Evolutionary conservation across 495 filamentous ascomycete genomes (phyloP).

Genomic region (Aeminium ludgeri): DNA sequence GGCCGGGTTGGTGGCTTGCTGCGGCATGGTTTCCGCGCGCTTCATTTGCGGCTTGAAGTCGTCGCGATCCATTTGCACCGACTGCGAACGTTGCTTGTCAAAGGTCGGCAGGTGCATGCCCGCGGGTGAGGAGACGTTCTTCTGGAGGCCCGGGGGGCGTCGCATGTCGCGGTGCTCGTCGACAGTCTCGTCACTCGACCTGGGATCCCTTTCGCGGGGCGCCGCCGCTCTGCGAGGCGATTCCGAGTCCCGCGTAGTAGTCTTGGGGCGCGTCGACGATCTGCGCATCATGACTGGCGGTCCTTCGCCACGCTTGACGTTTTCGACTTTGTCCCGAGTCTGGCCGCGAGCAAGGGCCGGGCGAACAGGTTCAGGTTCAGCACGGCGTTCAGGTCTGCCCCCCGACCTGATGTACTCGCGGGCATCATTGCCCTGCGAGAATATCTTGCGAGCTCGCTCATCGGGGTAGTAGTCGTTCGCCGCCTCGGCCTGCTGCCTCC

Average conservation of each 20-base stretch:
- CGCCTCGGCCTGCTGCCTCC: conserved; percentile 2
- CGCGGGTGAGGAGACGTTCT: conserved; percentile 7
- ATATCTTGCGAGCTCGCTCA: conserved; percentile 8
- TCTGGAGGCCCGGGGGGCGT: conserved; percentile 2
- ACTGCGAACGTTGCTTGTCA: conserved; percentile 12
- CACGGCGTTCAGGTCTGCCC: neutral
- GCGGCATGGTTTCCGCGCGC: conserved; percentile 13
- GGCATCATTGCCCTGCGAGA: conserved; percentile 5
- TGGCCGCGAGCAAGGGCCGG: too few relatives aligned
- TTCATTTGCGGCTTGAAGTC: conserved; percentile 2
- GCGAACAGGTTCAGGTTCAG: conserved; percentile 5
- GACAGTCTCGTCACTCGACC: conserved; percentile 3
- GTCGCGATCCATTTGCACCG: conserved; percentile 6
- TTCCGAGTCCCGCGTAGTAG: conserved; percentile 1
- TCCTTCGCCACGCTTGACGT: conserved; percentile 3
- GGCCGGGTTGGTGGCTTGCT: neutral
- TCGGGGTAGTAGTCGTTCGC: conserved; percentile 1
- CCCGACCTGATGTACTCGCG: conserved; percentile 8
- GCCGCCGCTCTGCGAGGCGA: neutral
- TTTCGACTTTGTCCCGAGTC: conserved; percentile 5
- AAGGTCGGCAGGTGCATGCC: conserved; percentile 5
- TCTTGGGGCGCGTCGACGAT: conserved; percentile 2
- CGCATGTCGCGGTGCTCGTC: conserved; percentile 2
- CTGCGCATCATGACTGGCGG: conserved; percentile 5
- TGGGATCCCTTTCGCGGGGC: neutral